A percentile compares a stretch with the other conserved stretches of the same genome.
Evolutionary conservation across 1,284 basidiomycete genomes (phyloP).

Genomic region (Ceraceosorus guamensis): DNA sequence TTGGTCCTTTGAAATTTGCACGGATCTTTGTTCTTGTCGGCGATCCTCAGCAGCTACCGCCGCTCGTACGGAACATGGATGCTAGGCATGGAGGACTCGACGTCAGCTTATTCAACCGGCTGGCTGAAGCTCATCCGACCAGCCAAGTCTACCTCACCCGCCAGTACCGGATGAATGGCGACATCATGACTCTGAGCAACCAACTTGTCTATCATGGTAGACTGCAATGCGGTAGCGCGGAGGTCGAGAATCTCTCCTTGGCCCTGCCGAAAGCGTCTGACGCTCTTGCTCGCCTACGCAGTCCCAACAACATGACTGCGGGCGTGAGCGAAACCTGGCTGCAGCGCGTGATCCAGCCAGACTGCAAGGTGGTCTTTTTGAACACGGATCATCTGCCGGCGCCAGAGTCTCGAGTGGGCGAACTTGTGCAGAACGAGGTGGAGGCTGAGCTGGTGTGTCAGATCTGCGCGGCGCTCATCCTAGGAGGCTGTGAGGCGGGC

Average conservation of each 20-base stretch:
- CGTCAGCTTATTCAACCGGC: conserved; percentile 75
- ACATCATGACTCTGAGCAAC: conserved; percentile 92
- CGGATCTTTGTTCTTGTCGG: conserved; percentile 89
- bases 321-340: conserved; percentile 59
- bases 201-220: conserved; percentile 74
- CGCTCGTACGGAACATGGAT: conserved; percentile 64
- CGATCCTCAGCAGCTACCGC: conserved; percentile 93
- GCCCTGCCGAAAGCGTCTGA: conserved; percentile 58
- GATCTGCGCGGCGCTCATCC: conserved; percentile 61
- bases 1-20: conserved; percentile 84
- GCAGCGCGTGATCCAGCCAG: conserved; percentile 59
- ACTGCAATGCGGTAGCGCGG: conserved; percentile 68
- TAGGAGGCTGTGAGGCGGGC: conserved; percentile 60
- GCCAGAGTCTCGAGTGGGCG: conserved; percentile 70
- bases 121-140: conserved; percentile 75
- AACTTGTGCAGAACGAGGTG: conserved; percentile 75
- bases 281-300: too few species aligned
- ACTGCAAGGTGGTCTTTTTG: conserved; percentile 80
- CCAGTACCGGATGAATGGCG: conserved; percentile 94
- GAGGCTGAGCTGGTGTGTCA: conserved; percentile 63
- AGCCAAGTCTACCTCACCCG: conserved; percentile 73
- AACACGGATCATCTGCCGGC: conserved; percentile 69
- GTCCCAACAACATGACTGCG: not conserved
- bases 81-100: conserved; percentile 77
- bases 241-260: conserved; percentile 61